Evolutionary conservation across 176 grass and related monocot species (phyloP).

Genomic region (Miscanthus lutarioriparius): DNA sequence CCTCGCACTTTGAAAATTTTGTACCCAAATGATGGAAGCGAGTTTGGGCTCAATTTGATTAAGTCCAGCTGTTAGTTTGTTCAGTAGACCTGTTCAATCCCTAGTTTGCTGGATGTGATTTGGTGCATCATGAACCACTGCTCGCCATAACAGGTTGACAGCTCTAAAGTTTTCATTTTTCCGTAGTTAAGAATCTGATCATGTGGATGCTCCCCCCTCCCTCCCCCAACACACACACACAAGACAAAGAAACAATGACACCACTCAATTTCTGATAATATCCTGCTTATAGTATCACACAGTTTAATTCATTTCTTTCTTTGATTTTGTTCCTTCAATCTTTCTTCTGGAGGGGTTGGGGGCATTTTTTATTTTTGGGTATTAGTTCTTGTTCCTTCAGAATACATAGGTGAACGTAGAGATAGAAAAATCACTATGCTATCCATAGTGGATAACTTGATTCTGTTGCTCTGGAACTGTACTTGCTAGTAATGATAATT

Average conservation of each 20-base stretch:
- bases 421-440: background rate
- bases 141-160: background rate
- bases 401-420: background rate
- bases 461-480: constrained; percentile 23
- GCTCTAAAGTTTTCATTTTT: background rate
- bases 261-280: background rate
- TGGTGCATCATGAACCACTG: background rate
- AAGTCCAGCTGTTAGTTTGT: background rate
- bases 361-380: background rate
- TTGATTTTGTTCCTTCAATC: constrained; percentile 1
- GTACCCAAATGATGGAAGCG: background rate
- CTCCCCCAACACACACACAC: background rate
- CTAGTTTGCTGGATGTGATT: constrained; percentile 14
- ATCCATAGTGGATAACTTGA: background rate
- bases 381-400: constrained; percentile 16
- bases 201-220: background rate
- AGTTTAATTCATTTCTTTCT: constrained; percentile 9
- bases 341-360: background rate
- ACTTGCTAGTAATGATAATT: constrained; percentile 18
- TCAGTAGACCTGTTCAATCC: background rate
- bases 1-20: constrained; percentile 14
- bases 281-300: background rate
- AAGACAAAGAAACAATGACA: background rate
- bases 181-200: background rate
- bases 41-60: background rate